These are phyloP conservation scores for Macrolepiota dolichaula DNA, from an alignment of 768 basidiomycete species.

Conservation along the genomic window DNA sequence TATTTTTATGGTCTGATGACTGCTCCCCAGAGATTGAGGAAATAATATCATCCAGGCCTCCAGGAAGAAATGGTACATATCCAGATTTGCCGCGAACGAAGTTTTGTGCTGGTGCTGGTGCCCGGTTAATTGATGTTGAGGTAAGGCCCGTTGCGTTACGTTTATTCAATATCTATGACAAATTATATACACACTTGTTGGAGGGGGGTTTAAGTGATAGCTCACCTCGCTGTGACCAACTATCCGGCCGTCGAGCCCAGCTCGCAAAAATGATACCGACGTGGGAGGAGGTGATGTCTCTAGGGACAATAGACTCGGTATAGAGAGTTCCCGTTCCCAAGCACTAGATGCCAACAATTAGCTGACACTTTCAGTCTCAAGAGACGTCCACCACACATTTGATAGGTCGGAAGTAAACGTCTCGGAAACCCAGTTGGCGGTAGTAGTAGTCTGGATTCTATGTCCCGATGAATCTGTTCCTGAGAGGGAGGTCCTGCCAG, in stretches of 20 bases:
- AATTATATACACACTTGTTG: neutral
- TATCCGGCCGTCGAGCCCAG: slow-evolving; percentile 77
- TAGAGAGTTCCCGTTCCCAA: slow-evolving; percentile 62
- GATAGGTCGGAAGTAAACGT: slow-evolving; percentile 78
- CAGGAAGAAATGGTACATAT: slow-evolving; percentile 91
- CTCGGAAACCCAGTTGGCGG: slow-evolving; percentile 64
- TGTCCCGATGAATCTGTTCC: slow-evolving; percentile 58
- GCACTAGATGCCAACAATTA: slow-evolving; percentile 42
- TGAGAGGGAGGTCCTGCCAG: slow-evolving; percentile 55
- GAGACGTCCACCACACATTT: slow-evolving; percentile 57
- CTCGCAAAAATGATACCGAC: slow-evolving; percentile 64
- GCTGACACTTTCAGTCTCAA: slow-evolving; percentile 2
- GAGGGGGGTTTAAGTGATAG: neutral
- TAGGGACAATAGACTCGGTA: slow-evolving; percentile 61
- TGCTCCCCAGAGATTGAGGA: slow-evolving; percentile 23
- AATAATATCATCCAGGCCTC: slow-evolving; percentile 73
- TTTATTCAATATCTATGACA: slow-evolving; percentile 47
- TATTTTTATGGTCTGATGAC: slow-evolving; percentile 34
- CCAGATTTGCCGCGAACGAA: slow-evolving; percentile 95
- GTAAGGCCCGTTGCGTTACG: slow-evolving; percentile 67
- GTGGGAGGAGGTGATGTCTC: slow-evolving; percentile 77
- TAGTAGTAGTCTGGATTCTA: slow-evolving; percentile 73
- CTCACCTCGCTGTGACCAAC: slow-evolving; percentile 79
- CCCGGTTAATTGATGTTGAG: slow-evolving; percentile 82
- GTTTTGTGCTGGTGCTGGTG: slow-evolving; percentile 71